Conservation (phyloP, 768 basidiomycete genomes). For the Fomitopsis serialis region DNA sequence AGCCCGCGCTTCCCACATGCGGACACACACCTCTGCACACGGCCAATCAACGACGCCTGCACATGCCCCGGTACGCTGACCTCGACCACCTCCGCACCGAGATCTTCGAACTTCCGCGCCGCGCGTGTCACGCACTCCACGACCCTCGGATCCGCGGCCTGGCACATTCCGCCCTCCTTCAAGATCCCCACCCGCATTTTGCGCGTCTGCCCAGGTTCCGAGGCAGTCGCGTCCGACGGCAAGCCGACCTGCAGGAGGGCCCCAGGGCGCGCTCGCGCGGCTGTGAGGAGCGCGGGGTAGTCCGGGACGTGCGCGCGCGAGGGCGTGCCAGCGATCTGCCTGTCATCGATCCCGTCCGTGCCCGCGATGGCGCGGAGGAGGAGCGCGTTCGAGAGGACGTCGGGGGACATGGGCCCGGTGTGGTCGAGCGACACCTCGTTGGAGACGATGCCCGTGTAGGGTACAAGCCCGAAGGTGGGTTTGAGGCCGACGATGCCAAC, state of each 20-base stretch:
- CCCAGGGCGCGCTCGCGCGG: slow-evolving; percentile 10
- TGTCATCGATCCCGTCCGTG: slow-evolving; percentile 39
- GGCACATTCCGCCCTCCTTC: slow-evolving; percentile 31
- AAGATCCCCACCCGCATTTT: slow-evolving; percentile 35
- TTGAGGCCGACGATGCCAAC: slow-evolving; percentile 40
- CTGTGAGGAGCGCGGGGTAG: slow-evolving; percentile 21
- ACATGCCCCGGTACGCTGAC: slow-evolving; percentile 36
- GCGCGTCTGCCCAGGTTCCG: slow-evolving; percentile 10
- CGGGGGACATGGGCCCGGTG: slow-evolving; percentile 34
- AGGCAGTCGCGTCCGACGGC: neutral
- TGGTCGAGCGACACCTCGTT: slow-evolving; percentile 36
- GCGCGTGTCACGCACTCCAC: slow-evolving; percentile 28
- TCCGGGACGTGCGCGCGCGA: slow-evolving; percentile 28
- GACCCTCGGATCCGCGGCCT: slow-evolving; percentile 30
- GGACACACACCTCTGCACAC: slow-evolving; percentile 10
- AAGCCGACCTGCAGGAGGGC: slow-evolving; percentile 8
- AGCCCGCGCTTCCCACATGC: neutral
- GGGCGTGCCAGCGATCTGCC: slow-evolving; percentile 29
- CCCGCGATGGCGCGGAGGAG: slow-evolving; percentile 39
- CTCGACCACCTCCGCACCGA: slow-evolving; percentile 36
- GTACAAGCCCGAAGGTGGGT: slow-evolving; percentile 38
- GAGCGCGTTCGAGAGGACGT: slow-evolving; percentile 34
- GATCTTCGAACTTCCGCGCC: slow-evolving; percentile 26
- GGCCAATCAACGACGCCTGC: slow-evolving; percentile 10
- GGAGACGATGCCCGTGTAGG: slow-evolving; percentile 40